Base-by-base conservation (phyloP, 805 yeast species). In the Saccharomycopsis olivae region DNA sequence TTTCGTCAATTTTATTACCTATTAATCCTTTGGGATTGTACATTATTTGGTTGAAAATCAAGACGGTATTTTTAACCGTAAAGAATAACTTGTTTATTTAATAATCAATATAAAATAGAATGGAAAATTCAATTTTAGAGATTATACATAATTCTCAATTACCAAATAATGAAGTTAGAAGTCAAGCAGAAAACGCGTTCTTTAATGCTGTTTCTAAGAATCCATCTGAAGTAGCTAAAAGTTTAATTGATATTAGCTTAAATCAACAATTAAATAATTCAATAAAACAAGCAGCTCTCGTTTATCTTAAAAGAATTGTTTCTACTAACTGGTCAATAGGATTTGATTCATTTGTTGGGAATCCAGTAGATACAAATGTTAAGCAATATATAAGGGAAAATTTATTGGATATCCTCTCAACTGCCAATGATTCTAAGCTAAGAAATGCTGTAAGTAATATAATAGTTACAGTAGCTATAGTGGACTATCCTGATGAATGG, bases 401-500 rank as follows among this genome's bases (percentile, higher is more conserved):
- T 0, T 62, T 87, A 27, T 44, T 88, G 31, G 47, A 54, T 2
- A 55, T 84, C 23, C 41, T 65, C 3, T 62, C 73, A 15, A 64
- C 63, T 5, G 57, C 65, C 3, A 59, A 65, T 1, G 69, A 71
- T 46, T 63, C 80, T 8, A 83, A 79, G 50, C 62, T 88, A 13
- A 66, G 85, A 43, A 69, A 68, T 23, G 69, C 82, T 37, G 72
- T 82, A 2, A 75, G 88, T 1, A 78, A 84, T 48, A 78, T 83
- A 13, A 71, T 87, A 14, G 82, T 82, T 4, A 94, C 83, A 51
- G 83, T 89, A 13, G 86, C 95, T 1, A 80, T 82, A 2, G 82
- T 78, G 1, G 98, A 89, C 53, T 89, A 73, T 53, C 98, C 98
- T 0, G 97, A 92, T 53, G 94, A 86, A 54, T 89, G 97, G 97